Evolutionary conservation across 2,329 filamentous ascomycete species (phyloP).

Genomic region (Clonostachys chloroleuca): DNA sequence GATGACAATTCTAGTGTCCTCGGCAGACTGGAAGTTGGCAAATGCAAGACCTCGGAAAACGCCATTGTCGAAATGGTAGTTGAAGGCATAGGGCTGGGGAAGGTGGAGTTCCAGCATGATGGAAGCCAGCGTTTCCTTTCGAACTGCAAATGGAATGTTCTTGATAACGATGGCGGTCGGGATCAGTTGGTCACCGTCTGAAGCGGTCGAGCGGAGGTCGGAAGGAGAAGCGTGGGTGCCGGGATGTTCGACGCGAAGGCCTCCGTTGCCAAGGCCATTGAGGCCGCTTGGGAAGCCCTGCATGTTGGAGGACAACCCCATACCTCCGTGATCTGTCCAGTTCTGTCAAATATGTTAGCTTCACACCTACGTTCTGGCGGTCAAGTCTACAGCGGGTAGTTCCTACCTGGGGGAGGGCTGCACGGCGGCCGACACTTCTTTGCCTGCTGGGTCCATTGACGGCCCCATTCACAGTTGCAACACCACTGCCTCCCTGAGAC

Average conservation of each 20-base stretch:
- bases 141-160: slow-evolving; percentile 97
- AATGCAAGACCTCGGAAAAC: slow-evolving; percentile 95
- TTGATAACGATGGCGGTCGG: slow-evolving; percentile 99
- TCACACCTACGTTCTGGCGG: neutral
- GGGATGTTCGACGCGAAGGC: slow-evolving; percentile 35
- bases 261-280: slow-evolving; percentile 29
- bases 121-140: slow-evolving; percentile 89
- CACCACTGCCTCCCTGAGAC: slow-evolving; percentile 68
- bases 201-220: slow-evolving; percentile 32
- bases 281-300: slow-evolving; percentile 27
- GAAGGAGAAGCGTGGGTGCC: slow-evolving; percentile 31
- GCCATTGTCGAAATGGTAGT: slow-evolving; percentile 98
- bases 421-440: slow-evolving; percentile 47
- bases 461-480: slow-evolving; percentile 57
- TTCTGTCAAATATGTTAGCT: slow-evolving; percentile 24
- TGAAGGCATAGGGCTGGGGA: slow-evolving; percentile 95
- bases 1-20: slow-evolving; percentile 91
- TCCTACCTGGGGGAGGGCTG: slow-evolving; percentile 72
- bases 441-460: slow-evolving; percentile 60
- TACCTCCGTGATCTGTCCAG: slow-evolving; percentile 43
- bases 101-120: slow-evolving; percentile 94
- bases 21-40: slow-evolving; percentile 94
- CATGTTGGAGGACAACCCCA: slow-evolving; percentile 34
- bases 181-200: slow-evolving; percentile 80
- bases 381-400: neutral